A percentile compares a stretch with the other conserved stretches of the same genome.
Evolutionary conservation across 2,329 filamentous ascomycete genomes (phyloP).

Genomic region (Apiospora kogelbergensis): DNA sequence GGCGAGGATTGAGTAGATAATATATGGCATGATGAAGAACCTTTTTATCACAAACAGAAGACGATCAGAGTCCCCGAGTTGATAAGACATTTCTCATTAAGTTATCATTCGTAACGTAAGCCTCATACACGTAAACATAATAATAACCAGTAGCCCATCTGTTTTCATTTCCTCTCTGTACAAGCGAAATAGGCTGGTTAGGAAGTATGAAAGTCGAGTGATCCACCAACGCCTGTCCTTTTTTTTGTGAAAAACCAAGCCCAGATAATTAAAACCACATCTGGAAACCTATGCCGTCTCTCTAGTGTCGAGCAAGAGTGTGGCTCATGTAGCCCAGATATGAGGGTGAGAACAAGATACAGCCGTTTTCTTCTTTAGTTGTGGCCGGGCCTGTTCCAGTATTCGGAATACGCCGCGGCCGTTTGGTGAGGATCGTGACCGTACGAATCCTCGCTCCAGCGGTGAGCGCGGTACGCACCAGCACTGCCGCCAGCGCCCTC

Average conservation of each 20-base stretch:
- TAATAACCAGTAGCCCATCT: neutral
- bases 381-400: neutral
- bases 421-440: neutral
- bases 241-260: neutral
- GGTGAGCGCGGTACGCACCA: neutral
- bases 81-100: constrained; percentile 3
- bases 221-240: neutral
- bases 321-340: neutral
- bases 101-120: neutral
- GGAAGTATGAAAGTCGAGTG: neutral
- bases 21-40: neutral
- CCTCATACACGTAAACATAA: neutral
- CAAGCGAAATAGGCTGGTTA: neutral
- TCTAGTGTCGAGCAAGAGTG: neutral
- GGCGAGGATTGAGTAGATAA: neutral
- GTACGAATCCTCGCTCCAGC: neutral
- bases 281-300: neutral
- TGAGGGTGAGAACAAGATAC: neutral
- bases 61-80: neutral
- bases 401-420: neutral
- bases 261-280: neutral
- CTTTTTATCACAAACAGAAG: neutral
- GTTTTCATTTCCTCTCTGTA: neutral
- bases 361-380: neutral
- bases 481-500: neutral